Percentiles rank a stretch among this genome's conserved stretches.
phyloP scores from a whole-genome alignment of 1,284 basidiomycete species.

The Melanopsichium pennsylvanicum region DNA sequence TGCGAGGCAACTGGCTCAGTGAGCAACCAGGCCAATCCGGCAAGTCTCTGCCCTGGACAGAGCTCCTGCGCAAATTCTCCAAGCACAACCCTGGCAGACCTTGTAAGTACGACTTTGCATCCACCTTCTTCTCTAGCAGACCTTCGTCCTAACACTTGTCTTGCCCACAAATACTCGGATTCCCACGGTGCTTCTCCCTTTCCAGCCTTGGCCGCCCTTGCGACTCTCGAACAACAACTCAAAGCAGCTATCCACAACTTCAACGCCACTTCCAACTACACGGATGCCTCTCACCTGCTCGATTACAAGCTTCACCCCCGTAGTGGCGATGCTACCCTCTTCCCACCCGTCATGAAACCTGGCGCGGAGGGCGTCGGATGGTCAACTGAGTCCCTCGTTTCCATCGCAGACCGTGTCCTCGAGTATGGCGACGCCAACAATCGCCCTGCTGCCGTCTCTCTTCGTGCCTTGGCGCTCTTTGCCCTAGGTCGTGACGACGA shows the following conservation, averaged over 20 bases:
- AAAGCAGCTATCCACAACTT: slow-evolving; percentile 39
- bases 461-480: slow-evolving; percentile 57
- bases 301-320: slow-evolving; percentile 41
- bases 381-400: slow-evolving; percentile 38
- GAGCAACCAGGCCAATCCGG: slow-evolving; percentile 36
- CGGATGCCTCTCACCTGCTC: slow-evolving; percentile 46
- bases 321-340: slow-evolving; percentile 30
- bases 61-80: slow-evolving; percentile 64
- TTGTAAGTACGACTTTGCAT: slow-evolving; percentile 23
- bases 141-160: background rate
- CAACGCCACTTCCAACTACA: slow-evolving; percentile 40
- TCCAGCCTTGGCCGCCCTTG: slow-evolving; percentile 37
- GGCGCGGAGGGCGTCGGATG: slow-evolving; percentile 44
- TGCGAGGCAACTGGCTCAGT: slow-evolving; percentile 56
- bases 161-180: background rate
- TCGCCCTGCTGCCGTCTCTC: slow-evolving; percentile 23
- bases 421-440: slow-evolving; percentile 34
- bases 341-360: slow-evolving; percentile 47
- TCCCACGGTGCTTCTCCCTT: background rate
- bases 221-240: slow-evolving; percentile 48
- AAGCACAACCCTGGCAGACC: slow-evolving; percentile 64
- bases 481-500: slow-evolving; percentile 58
- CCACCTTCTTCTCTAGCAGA: too few relatives aligned
- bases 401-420: slow-evolving; percentile 42
- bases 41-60: slow-evolving; percentile 50